Percentiles rank a stretch among this genome's conserved stretches.
Conservation (phyloP, 2,329 filamentous ascomycete genomes). For the Pseudogymnoascus sp. region DNA sequence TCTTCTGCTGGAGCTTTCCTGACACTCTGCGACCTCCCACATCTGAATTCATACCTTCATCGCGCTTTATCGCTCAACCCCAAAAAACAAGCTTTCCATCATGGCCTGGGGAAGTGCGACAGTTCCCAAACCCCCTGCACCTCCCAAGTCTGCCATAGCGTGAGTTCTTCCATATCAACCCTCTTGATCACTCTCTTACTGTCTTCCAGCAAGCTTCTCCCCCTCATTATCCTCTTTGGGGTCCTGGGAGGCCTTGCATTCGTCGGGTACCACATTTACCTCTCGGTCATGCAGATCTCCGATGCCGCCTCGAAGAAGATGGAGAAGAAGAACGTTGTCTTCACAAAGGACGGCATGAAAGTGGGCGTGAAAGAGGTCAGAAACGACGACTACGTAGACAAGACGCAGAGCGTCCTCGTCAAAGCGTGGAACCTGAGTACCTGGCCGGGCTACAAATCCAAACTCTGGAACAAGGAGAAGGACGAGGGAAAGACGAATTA, state of each 20-base stretch:
- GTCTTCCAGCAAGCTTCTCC: constrained; percentile 46
- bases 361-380: constrained; percentile 64
- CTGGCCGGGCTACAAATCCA: constrained; percentile 30
- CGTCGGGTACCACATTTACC: constrained; percentile 66
- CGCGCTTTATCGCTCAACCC: constrained; percentile 7
- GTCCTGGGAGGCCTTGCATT: constrained; percentile 52
- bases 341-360: constrained; percentile 66
- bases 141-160: constrained; percentile 29
- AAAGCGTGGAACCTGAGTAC: constrained; percentile 55
- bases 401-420: constrained; percentile 61
- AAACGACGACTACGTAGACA: constrained; percentile 65
- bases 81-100: constrained; percentile 17
- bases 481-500: constrained; percentile 27
- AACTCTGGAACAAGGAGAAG: constrained; percentile 31
- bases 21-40: neutral
- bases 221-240: constrained; percentile 56
- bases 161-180: constrained; percentile 14
- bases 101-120: constrained; percentile 30
- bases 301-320: constrained; percentile 60
- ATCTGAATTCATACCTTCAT: neutral
- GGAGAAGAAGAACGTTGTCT: constrained; percentile 67
- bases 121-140: constrained; percentile 22
- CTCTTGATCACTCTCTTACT: neutral
- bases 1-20: neutral
- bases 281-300: constrained; percentile 59